A percentile compares a stretch with the other conserved stretches of the same genome.
phyloP scores from a whole-genome alignment of 768 basidiomycete genomes.

The Pholiota conissans region DNA sequence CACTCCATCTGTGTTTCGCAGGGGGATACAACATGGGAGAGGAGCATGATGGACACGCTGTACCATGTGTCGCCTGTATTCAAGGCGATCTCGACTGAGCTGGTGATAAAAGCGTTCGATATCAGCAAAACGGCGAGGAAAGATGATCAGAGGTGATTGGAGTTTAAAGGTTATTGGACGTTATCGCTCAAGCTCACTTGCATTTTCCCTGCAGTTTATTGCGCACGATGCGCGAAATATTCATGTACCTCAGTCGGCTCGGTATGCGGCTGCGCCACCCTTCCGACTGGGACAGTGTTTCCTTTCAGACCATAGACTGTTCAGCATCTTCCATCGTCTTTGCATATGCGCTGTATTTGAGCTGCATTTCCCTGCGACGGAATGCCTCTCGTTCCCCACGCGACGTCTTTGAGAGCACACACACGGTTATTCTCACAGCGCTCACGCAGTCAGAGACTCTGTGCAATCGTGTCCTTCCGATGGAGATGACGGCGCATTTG shows the following conservation, averaged over 20 bases:
- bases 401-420: conserved; percentile 23
- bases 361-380: conserved; percentile 26
- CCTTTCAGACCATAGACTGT: conserved; percentile 24
- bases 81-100: conserved; percentile 32
- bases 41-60: conserved; percentile 29
- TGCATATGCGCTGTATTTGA: conserved; percentile 31
- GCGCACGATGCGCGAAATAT: conserved; percentile 18
- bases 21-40: conserved; percentile 33
- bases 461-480: conserved; percentile 25
- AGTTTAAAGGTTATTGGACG: too few species aligned
- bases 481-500: conserved; percentile 24
- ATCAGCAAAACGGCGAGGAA: conserved; percentile 14
- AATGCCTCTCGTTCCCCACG: conserved; percentile 20
- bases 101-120: conserved; percentile 34
- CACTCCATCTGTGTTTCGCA: conserved; percentile 33
- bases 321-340: conserved; percentile 26
- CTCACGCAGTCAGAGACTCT: conserved; percentile 24
- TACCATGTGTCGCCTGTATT: conserved; percentile 33
- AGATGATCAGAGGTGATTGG: conserved; percentile 21
- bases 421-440: conserved; percentile 26
- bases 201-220: conserved; percentile 7
- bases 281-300: conserved; percentile 17
- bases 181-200: conserved; percentile 5
- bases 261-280: conserved; percentile 25
- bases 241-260: conserved; percentile 23